Base-by-base conservation (phyloP, 139 green algal species). In the Chlorella sorokiniana region DNA sequence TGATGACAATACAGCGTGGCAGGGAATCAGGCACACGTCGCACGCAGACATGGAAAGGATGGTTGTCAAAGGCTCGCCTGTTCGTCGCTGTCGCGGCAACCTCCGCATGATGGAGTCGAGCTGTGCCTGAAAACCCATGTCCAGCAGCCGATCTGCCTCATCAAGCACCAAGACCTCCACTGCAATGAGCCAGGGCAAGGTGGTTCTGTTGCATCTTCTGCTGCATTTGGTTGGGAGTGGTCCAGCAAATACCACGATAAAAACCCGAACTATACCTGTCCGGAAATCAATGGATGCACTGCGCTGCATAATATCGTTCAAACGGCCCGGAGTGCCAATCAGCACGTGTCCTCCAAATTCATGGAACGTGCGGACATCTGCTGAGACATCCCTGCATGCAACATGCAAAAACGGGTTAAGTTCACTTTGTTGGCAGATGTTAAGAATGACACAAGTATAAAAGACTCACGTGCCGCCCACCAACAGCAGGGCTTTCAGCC, bases 81-180 rank as follows among this genome's bases (percentile, higher is more conserved):
- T 98, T 42, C 95, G 84, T 3, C 96, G 88, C 89, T 98, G 96
- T 81, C 93, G 93, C 33, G 96, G 96, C 48, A 99, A 89, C 22
- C 88, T 79, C 7, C 48, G 83, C 86, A 98, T 93, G 78, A 99
- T 95, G 5, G 88, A 78, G 38, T 95, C 89, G 64, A 98, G 77
- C 74, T 94, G 83, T 23, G 35, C 86, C 86, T 92, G 86, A 84
- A 99, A 99, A 10, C 95, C 95, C 94, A 98, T 97, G 80, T 98
- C 94, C 65, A 99, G 83, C 80, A 99, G 85, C 18, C 97, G 79
- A 78, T 99, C 96, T 7, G 97, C 96, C 87, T 99, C 96, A 86
- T 99, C 97, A 62, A 99, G 88, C 18, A 99, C 91, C 29, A 99
- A 88, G 27, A 97, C 89, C 87, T 98, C 86, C 41, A 87, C 59